Base-by-base conservation (phyloP, 331 rosid species). In the Stylosanthes scabra region DNA sequence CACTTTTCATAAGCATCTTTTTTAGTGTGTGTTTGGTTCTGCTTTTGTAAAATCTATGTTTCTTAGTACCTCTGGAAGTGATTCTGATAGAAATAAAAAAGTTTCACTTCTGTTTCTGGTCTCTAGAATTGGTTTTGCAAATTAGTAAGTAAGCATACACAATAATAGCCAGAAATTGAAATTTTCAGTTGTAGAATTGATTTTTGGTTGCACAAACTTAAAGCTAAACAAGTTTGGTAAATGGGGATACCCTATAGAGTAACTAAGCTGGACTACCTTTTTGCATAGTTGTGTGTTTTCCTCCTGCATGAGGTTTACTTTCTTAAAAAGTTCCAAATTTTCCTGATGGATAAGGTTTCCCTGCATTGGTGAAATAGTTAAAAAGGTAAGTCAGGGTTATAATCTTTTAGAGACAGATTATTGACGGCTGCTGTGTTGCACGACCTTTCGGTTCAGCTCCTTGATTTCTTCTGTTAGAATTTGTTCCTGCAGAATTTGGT, bases 401-500 rank as follows among this genome's bases (percentile, higher is more conserved):
- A 68, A 71, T 14, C 2, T 55, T 71, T 47, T 20, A 49, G 72
- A 25, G 49, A 62, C 11, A 80, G 79, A 5, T 12, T 51, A 65
- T 56, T 16, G 49, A 72, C 50, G 12, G 9, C 56, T 40, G 67
- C 37, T 25, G 34, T 45, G 46, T 11, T 54, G 56, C 52, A 42
- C 58, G 49, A 92, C 96, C 94, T 90, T 87, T 74, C 45, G 71
- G 54, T 69, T 83, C 65, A 87, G 78, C 76, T 82, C 93, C 78
- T 66, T 77, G 75, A 90, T 88, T 82, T 85, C 97, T 42, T 87
- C 85, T 2, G 67, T 78, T 50, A 87, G 86, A 58, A 84, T 83
- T 75, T 88, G 87, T 74, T 87, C 96, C 98, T 92, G 92, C 88
- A 85, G 41, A 70, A 37, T 65, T 83, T 75, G 34, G 25, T 74